Evolutionary conservation across 2,329 filamentous ascomycete species (phyloP).

Genomic region (Hypoxylon rubiginosum): DNA sequence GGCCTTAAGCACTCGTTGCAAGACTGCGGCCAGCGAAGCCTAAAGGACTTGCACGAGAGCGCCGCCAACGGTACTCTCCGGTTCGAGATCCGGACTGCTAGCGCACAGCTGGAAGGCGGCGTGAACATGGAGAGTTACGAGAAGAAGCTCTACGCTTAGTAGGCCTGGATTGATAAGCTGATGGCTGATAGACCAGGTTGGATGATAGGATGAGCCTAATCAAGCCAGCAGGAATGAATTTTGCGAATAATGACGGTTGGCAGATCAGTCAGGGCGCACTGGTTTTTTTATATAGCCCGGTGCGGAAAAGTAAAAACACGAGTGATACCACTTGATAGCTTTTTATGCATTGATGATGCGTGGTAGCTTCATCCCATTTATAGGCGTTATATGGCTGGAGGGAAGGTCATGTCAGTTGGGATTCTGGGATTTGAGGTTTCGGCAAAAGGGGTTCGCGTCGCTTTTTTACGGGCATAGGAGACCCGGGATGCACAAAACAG

Average conservation of each 20-base stretch:
- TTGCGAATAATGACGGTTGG: conserved; percentile 7
- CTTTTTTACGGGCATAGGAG: conserved; percentile 20
- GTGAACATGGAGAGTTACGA: conserved; percentile 99
- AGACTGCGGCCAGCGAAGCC: conserved; percentile 88
- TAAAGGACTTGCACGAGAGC: conserved; percentile 80
- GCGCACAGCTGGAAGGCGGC: conserved; percentile 95
- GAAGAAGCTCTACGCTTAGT: conserved; percentile 97
- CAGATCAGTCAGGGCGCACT: conserved; percentile 15
- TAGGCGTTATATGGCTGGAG: conserved; percentile 36
- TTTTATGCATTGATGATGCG: conserved; percentile 33
- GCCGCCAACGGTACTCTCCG: conserved; percentile 82
- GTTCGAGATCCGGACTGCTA: conserved; percentile 94
- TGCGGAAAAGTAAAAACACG: conserved; percentile 32
- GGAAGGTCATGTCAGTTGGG: conserved; percentile 37
- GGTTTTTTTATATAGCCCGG: conserved; percentile 36
- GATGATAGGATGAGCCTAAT: background rate
- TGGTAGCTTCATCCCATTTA: conserved; percentile 35
- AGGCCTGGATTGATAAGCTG: background rate
- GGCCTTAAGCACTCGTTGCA: conserved; percentile 98
- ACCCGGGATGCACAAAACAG: background rate
- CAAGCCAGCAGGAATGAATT: conserved; percentile 8
- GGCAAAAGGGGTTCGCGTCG: conserved; percentile 24
- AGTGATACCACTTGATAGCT: conserved; percentile 43
- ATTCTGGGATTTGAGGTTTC: background rate
- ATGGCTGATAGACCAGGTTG: conserved; percentile 3